Evolutionary conservation across 129 eudicot species (phyloP), one percentile per base, ranked within the genome.

Genomic region (Gnaphalium uliginosum): DNA sequence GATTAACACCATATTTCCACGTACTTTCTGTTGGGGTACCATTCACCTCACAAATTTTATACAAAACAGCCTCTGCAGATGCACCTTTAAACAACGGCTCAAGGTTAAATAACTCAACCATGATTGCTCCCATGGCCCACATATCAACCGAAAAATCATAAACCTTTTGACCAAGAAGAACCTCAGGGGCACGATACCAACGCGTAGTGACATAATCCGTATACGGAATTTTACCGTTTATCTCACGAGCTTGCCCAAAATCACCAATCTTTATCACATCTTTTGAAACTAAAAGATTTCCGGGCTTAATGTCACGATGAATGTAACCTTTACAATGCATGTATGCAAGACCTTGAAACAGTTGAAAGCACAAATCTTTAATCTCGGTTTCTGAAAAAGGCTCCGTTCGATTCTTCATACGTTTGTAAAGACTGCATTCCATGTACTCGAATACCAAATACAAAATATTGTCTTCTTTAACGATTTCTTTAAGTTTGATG

Each of bases 61-160:
- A 21, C 39, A 78, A 57, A 2, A 58, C 62, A 0, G 22, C 51
- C 25, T n/a, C 21, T 18, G 10, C 51, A 32, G 61, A 24, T 24
- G 8, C 19, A 15, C 76, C 63, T 25, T 2, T 10, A 29, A 78
- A 78, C 62, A 78, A 8, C 1, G 76, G 69, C 27, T 2, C 5
- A 15, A 18, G 10, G 25, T 15, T 43, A 19, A 66, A 76, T 13
- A 76, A 26, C 4, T 66, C 30, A 3, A 24, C 41, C 80, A 76
- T 76, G 53, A 76, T 76, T 59, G 74, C 59, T 21, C 68, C 80
- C 74, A 76, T 56, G 8, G 80, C 74, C 80, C 80, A 58, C 81
- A 78, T 78, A 26, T 78, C 81, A 69, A 78, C 76, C 11, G 63
- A 30, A n/a, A 59, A 4, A 58, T 46, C 50, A 22, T 78, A 59